Conservation (phyloP, 164 flowering plant species). For the Protea cynaroides region DNA sequence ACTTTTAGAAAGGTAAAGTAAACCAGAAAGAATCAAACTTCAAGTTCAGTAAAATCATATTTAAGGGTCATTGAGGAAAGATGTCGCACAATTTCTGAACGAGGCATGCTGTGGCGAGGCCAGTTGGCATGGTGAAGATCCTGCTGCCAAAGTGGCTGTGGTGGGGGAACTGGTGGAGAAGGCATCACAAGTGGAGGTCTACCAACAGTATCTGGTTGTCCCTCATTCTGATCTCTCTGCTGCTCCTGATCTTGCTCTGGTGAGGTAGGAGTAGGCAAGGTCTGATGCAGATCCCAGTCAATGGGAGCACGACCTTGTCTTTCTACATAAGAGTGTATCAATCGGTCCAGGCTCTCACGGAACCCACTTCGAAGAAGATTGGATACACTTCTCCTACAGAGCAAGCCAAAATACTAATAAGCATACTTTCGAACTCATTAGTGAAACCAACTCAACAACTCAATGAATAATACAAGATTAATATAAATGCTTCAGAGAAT, state of each 20-base stretch:
- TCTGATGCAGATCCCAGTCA: conserved; percentile 66
- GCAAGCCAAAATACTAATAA: conserved; percentile 3
- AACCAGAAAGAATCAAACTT: neutral
- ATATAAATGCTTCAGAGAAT: neutral
- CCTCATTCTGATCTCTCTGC: conserved; percentile 40
- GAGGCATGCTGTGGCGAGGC: conserved; percentile 68
- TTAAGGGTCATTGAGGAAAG: neutral
- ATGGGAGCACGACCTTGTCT: conserved; percentile 61
- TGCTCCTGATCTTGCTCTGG: conserved; percentile 40
- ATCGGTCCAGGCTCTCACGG: conserved; percentile 72
- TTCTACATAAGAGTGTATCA: conserved; percentile 82
- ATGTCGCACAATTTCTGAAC: conserved; percentile 62
- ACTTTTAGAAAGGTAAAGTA: neutral
- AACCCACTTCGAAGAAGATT: conserved; percentile 88
- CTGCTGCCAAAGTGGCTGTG: conserved; percentile 75
- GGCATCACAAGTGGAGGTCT: conserved; percentile 49
- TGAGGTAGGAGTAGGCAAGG: conserved; percentile 41
- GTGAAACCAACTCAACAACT: neutral
- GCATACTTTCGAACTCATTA: neutral
- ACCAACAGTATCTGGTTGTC: conserved; percentile 30
- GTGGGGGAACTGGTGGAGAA: conserved; percentile 74
- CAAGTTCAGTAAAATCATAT: neutral
- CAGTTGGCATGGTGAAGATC: conserved; percentile 57
- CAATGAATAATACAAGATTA: neutral
- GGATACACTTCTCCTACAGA: conserved; percentile 83